phyloP scores from a whole-genome alignment of 306 rosid species.

The Crotalaria pallida region DNA sequence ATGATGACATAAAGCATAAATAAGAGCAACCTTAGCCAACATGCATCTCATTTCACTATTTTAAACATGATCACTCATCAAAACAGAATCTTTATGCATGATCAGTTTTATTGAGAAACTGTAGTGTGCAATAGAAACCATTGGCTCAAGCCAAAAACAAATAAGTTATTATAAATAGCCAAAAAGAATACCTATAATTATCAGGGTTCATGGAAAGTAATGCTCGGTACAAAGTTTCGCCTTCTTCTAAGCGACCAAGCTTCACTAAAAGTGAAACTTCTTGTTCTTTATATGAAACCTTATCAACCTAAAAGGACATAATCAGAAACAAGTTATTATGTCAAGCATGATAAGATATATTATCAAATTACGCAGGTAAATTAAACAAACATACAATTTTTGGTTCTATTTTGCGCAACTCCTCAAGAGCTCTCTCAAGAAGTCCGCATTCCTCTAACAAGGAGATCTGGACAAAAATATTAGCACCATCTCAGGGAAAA shows the following conservation, averaged over 20 bases:
- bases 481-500: background rate
- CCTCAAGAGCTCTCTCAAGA: conserved; percentile 78
- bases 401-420: conserved; percentile 68
- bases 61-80: background rate
- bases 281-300: conserved; percentile 70
- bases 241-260: conserved; percentile 78
- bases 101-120: background rate
- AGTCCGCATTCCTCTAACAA: conserved; percentile 78
- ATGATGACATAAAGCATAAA: too few relatives aligned
- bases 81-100: background rate
- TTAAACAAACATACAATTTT: conserved; percentile 63
- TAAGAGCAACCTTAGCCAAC: too few relatives aligned
- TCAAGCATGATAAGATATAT: conserved; percentile 3
- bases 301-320: conserved; percentile 66
- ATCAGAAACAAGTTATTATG: conserved; percentile 17
- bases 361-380: conserved; percentile 15
- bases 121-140: background rate
- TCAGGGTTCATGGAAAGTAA: conserved; percentile 93
- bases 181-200: conserved; percentile 67
- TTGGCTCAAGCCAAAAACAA: background rate
- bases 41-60: too few relatives aligned
- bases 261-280: conserved; percentile 85
- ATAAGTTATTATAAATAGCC: background rate
- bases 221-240: conserved; percentile 50
- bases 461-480: conserved; percentile 50